phyloP scores from a whole-genome alignment of 2,329 filamentous ascomycete genomes.

The Sphaceloma murrayae region DNA sequence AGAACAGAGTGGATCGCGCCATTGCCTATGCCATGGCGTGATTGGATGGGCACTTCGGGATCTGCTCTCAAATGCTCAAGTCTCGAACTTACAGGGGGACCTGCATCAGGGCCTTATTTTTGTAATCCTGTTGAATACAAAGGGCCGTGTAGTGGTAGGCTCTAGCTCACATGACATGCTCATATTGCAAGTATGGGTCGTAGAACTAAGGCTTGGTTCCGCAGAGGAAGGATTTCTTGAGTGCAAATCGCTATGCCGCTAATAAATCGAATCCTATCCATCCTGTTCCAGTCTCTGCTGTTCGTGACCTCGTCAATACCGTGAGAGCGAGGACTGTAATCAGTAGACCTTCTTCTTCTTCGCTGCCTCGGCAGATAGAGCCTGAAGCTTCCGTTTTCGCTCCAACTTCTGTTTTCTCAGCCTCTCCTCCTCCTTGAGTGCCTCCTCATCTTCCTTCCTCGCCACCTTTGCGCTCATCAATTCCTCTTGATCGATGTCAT shows the following conservation, averaged over 20 bases:
- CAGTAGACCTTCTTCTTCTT: conserved; percentile 25
- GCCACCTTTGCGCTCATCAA: conserved; percentile 51
- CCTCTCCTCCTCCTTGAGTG: conserved; percentile 52
- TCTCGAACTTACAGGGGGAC: neutral
- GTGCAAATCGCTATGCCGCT: conserved; percentile 11
- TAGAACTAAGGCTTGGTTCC: too few species aligned
- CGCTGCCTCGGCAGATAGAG: conserved; percentile 27
- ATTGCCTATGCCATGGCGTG: conserved; percentile 9
- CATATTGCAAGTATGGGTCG: too few species aligned
- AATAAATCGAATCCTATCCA: conserved; percentile 3
- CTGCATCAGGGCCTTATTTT: too few species aligned
- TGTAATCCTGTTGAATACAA: too few species aligned
- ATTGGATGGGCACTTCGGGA: conserved; percentile 4
- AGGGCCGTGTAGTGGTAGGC: too few species aligned
- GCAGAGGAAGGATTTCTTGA: too few species aligned
- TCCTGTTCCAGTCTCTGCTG: conserved; percentile 7
- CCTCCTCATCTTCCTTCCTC: conserved; percentile 56
- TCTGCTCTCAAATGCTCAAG: conserved; percentile 9
- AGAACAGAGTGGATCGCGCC: conserved; percentile 5
- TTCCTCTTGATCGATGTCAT: conserved; percentile 67
- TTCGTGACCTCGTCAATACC: neutral
- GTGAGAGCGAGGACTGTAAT: neutral
- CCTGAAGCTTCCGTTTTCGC: conserved; percentile 32
- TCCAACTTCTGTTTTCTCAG: conserved; percentile 56
- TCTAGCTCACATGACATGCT: too few species aligned